These are phyloP conservation scores for Lathyrus oleraceus DNA, from an alignment of 306 rosid species.

Conservation along the genomic window DNA sequence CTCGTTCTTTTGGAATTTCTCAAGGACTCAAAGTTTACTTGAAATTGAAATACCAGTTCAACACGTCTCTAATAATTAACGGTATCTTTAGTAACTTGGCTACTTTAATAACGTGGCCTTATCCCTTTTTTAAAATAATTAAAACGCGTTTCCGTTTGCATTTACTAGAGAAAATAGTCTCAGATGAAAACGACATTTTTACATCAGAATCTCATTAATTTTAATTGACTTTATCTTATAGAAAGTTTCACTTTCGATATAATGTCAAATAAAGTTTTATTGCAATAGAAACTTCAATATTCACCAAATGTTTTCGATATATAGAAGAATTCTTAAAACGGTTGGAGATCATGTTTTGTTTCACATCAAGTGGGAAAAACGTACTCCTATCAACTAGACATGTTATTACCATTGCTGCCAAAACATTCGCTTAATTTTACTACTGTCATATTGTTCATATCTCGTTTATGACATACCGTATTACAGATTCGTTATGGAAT, in stretches of 20 bases:
- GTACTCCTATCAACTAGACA: no score
- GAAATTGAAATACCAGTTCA: neutral
- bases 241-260: no score
- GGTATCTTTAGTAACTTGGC: neutral
- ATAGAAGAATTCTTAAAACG: no score
- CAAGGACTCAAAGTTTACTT: conserved; percentile 2
- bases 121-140: neutral
- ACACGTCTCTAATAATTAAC: conserved; percentile 10
- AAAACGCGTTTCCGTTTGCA: neutral
- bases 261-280: neutral
- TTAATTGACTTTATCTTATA: neutral
- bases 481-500: conserved; percentile 31
- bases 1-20: neutral
- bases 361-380: no score
- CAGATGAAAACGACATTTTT: neutral
- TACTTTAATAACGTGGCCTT: neutral
- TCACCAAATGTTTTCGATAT: neutral
- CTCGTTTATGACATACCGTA: conserved; percentile 39
- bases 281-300: neutral
- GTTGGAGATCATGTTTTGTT: no score
- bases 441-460: conserved; percentile 11
- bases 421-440: neutral
- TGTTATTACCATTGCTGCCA: no score
- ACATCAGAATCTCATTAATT: neutral
- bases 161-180: no score